Evolutionary conservation across 202 grass and related monocot species (phyloP).

Genomic region (Setaria viridis): DNA sequence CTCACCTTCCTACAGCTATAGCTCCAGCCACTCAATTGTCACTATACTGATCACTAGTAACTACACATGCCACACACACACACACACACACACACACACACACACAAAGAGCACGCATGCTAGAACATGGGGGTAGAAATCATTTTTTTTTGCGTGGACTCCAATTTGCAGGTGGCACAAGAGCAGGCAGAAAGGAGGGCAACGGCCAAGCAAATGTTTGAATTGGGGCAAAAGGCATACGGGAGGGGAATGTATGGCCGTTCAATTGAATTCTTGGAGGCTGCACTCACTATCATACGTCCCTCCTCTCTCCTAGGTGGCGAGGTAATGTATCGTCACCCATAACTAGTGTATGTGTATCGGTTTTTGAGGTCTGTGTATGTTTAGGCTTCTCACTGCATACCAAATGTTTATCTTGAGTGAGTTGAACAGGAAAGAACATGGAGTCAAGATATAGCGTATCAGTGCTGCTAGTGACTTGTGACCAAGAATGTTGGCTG

Average conservation of each 20-base stretch:
- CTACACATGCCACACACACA: background rate
- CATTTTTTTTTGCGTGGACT: background rate
- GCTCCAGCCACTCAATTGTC: background rate
- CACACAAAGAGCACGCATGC: background rate
- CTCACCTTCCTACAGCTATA: background rate
- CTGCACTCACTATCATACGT: slow-evolving; percentile 80
- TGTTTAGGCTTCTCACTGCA: background rate
- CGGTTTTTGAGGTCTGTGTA: background rate
- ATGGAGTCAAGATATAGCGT: background rate
- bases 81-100: background rate
- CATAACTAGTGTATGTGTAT: background rate
- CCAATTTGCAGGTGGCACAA: slow-evolving; percentile 69
- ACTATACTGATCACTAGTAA: background rate
- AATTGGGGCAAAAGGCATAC: slow-evolving; percentile 89
- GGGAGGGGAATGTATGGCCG: slow-evolving; percentile 83
- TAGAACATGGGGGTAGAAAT: background rate
- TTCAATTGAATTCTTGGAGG: slow-evolving; percentile 90
- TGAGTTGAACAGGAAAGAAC: background rate
- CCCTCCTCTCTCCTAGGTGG: slow-evolving; percentile 83
- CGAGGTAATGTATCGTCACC: slow-evolving; percentile 59
- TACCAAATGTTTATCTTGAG: background rate
- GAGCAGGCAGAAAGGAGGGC: slow-evolving; percentile 81
- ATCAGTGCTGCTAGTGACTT: background rate
- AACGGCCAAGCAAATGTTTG: slow-evolving; percentile 88
- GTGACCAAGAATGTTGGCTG: background rate